Percentiles rank a stretch among this genome's conserved stretches.
phyloP scores from a whole-genome alignment of 495 filamentous ascomycete genomes.

The Tuber borchii region DNA sequence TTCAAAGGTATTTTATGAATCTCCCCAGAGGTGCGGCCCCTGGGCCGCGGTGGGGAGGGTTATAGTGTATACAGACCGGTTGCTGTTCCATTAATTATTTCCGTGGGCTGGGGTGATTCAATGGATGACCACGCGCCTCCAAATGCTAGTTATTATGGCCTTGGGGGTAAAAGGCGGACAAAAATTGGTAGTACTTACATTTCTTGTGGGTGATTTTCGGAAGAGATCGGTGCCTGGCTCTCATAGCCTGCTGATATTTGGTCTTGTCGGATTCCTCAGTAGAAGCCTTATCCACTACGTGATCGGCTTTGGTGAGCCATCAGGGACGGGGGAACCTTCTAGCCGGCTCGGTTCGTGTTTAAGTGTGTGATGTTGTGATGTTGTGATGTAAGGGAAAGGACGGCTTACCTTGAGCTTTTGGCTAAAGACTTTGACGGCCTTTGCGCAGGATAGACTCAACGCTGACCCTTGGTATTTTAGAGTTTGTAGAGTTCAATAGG shows the following conservation, averaged over 20 bases:
- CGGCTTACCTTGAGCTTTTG: not conserved
- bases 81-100: no score
- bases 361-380: not conserved
- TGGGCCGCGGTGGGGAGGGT: not conserved
- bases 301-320: not conserved
- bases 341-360: not conserved
- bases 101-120: not conserved
- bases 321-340: not conserved
- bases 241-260: not conserved
- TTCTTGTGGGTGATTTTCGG: not conserved
- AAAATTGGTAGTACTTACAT: not conserved
- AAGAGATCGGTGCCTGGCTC: not conserved
- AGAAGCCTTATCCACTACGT: not conserved
- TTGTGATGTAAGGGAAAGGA: not conserved
- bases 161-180: not conserved
- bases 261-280: not conserved
- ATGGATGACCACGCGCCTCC: not conserved
- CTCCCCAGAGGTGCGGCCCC: not conserved
- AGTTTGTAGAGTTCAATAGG: no score
- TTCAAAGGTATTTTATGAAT: not conserved
- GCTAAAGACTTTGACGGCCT: not conserved
- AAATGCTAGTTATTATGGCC: not conserved
- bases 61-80: not conserved
- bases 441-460: not conserved
- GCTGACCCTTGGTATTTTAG: not conserved